Evolutionary conservation across 305 asterid species (phyloP).

Genomic region (Fraxinus paxiana): DNA sequence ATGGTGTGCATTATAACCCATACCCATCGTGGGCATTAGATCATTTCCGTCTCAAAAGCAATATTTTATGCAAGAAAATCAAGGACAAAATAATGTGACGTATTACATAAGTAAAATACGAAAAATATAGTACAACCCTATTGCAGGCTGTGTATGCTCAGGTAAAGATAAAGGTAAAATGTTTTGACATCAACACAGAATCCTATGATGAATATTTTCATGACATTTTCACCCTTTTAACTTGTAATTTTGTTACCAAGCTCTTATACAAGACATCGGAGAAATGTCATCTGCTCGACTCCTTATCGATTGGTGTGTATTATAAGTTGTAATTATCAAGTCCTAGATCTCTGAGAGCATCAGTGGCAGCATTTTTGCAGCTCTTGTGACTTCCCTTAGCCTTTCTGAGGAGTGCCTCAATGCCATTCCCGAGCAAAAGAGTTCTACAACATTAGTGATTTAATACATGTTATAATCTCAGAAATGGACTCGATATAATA

Average conservation of each 20-base stretch:
- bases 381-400: slow-evolving; percentile 68
- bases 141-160: background rate
- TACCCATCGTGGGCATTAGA: background rate
- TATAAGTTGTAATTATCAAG: slow-evolving; percentile 69
- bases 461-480: background rate
- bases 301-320: slow-evolving; percentile 3
- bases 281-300: background rate
- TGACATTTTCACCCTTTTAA: background rate
- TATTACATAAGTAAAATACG: background rate
- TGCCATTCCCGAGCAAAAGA: slow-evolving; percentile 64
- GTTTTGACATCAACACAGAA: background rate
- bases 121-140: background rate
- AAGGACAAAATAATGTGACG: background rate
- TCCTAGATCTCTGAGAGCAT: slow-evolving; percentile 87
- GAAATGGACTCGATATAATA: background rate
- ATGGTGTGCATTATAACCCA: background rate
- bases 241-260: background rate
- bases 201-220: background rate
- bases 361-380: slow-evolving; percentile 89
- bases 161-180: background rate
- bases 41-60: background rate
- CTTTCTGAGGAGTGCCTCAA: slow-evolving; percentile 70
- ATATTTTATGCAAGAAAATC: background rate
- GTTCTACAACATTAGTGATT: slow-evolving; percentile 41
- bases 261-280: background rate